phyloP scores from a whole-genome alignment of 2,329 filamentous ascomycete species.

The Ophiostoma sp. region DNA sequence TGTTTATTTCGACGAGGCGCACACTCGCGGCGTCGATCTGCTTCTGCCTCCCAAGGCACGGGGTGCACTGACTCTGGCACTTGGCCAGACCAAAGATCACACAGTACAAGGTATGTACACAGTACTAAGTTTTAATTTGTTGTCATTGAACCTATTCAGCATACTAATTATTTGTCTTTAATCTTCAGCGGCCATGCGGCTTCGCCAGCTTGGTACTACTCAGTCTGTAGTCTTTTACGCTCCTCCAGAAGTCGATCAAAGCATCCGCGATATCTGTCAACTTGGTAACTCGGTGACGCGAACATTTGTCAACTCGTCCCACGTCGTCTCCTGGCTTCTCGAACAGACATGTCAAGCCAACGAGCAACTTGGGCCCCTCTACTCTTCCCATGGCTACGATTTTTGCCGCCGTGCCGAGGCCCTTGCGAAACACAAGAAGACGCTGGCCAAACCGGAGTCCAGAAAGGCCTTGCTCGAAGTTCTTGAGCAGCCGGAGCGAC shows the following conservation, averaged over 20 bases:
- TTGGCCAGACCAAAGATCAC: constrained; percentile 60
- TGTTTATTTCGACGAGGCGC: constrained; percentile 61
- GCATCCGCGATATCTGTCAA: constrained; percentile 51
- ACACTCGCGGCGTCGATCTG: constrained; percentile 62
- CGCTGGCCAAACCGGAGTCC: constrained; percentile 39
- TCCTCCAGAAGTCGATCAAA: constrained; percentile 62
- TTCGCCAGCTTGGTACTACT: constrained; percentile 57
- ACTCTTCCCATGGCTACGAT: constrained; percentile 60
- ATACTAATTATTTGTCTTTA: too few species aligned
- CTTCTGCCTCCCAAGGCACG: constrained; percentile 50
- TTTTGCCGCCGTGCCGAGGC: constrained; percentile 60
- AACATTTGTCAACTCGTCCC: constrained; percentile 42
- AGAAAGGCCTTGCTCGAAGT: constrained; percentile 45
- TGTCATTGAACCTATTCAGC: too few species aligned
- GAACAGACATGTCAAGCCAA: constrained; percentile 62
- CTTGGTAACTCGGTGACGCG: constrained; percentile 30
- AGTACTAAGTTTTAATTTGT: background rate
- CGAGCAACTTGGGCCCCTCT: constrained; percentile 59
- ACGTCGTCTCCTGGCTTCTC: constrained; percentile 58
- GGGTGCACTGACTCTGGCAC: constrained; percentile 58
- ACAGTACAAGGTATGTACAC: constrained; percentile 57
- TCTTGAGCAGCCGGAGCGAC: constrained; percentile 55
- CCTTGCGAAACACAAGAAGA: constrained; percentile 43
- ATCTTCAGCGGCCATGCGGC: constrained; percentile 60
- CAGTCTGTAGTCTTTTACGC: constrained; percentile 59